Conservation (phyloP, 2,329 filamentous ascomycete genomes). For the Pseudogymnoascus sp. region DNA sequence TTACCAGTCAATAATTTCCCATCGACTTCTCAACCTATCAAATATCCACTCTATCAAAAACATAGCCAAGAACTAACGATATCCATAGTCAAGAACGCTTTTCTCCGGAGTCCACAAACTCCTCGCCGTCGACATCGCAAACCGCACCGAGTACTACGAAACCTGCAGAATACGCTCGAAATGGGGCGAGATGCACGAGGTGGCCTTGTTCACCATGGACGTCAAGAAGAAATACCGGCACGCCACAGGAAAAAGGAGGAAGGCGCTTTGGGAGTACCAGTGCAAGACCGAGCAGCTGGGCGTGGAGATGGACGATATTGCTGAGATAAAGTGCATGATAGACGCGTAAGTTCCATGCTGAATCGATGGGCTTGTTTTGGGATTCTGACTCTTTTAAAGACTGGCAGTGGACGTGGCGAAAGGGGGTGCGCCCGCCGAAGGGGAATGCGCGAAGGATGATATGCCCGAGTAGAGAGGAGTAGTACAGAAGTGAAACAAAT, state of each 20-base stretch:
- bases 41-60: background rate
- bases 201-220: background rate
- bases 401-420: background rate
- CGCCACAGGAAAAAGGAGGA: background rate
- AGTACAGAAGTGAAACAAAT: background rate
- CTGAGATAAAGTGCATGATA: background rate
- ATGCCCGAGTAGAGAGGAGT: background rate
- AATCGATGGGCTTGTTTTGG: background rate
- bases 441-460: background rate
- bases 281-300: constrained; percentile 1
- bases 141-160: background rate
- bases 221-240: background rate
- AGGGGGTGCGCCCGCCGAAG: background rate
- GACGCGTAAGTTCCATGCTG: background rate
- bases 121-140: background rate
- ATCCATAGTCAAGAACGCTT: background rate
- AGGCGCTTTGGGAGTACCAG: background rate
- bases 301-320: background rate
- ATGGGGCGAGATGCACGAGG: background rate
- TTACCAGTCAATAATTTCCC: background rate
- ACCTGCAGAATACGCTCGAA: background rate
- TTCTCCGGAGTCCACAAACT: background rate
- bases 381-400: background rate
- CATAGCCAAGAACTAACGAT: background rate
- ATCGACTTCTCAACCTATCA: background rate